phyloP scores from a whole-genome alignment of 2,329 filamentous ascomycete species.

The Neoscytalidium dimidiatum region DNA sequence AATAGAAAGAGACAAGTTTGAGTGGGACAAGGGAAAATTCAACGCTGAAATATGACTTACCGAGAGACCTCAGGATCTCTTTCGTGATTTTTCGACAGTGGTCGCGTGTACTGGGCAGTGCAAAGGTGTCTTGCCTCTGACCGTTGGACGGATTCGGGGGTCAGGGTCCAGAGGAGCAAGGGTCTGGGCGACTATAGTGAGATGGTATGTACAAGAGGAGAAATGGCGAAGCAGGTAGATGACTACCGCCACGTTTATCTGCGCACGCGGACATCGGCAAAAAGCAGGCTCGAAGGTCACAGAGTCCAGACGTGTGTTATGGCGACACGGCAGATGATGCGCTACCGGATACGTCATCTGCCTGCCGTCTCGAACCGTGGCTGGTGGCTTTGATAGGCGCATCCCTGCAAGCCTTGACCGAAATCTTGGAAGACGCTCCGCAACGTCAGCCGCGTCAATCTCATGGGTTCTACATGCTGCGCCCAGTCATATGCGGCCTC shows the following conservation, averaged over 20 bases:
- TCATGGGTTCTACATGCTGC: neutral
- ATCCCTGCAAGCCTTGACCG: slow-evolving; percentile 9
- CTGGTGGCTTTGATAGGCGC: slow-evolving; percentile 4
- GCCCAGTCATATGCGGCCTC: neutral
- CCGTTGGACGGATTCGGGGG: neutral
- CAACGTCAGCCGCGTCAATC: slow-evolving; percentile 5
- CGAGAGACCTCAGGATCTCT: neutral
- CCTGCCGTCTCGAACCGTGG: slow-evolving; percentile 13
- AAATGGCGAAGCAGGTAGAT: neutral
- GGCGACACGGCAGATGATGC: slow-evolving; percentile 14
- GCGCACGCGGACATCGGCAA: slow-evolving; percentile 1
- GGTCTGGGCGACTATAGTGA: neutral
- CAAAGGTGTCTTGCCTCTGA: slow-evolving; percentile 7
- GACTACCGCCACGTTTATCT: slow-evolving; percentile 9
- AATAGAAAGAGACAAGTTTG: neutral
- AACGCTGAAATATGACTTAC: slow-evolving; percentile 2
- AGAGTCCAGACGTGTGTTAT: slow-evolving; percentile 4
- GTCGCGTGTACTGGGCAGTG: slow-evolving; percentile 7
- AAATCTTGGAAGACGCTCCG: slow-evolving; percentile 4
- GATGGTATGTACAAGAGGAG: neutral
- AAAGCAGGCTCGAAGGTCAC: slow-evolving; percentile 3
- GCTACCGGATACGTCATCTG: slow-evolving; percentile 8
- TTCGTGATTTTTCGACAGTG: slow-evolving; percentile 3
- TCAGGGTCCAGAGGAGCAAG: neutral
- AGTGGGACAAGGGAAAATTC: neutral